phyloP scores from a whole-genome alignment of 2,329 filamentous ascomycete species.

The Penicillium janthinellum region DNA sequence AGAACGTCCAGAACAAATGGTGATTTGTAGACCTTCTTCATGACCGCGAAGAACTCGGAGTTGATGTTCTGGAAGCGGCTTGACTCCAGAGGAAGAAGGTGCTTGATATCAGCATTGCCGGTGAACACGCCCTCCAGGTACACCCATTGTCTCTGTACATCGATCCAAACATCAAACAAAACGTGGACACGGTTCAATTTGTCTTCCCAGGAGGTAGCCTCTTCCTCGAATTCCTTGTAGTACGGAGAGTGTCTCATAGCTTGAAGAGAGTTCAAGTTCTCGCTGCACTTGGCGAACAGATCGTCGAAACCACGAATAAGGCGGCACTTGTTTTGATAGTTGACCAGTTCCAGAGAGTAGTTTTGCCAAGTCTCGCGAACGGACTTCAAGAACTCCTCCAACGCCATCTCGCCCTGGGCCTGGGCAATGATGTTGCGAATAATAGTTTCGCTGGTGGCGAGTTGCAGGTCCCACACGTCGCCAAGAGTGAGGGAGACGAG shows the following conservation, averaged over 20 bases:
- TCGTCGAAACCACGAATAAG: constrained; percentile 98
- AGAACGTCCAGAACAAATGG: constrained; percentile 95
- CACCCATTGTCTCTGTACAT: constrained; percentile 99
- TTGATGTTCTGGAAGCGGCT: constrained; percentile 99
- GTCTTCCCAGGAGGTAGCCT: constrained; percentile 95
- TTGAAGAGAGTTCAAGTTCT: constrained; percentile 95
- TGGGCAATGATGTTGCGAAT: constrained; percentile 94
- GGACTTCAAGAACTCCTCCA: constrained; percentile 96
- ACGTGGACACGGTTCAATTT: constrained; percentile 97
- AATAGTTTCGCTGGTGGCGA: constrained; percentile 80
- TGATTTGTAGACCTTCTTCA: constrained; percentile 99
- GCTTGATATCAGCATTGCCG: constrained; percentile 98
- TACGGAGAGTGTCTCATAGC: constrained; percentile 99
- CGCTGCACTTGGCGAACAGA: constrained; percentile 95
- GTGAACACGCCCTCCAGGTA: constrained; percentile 99
- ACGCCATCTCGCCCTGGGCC: constrained; percentile 95
- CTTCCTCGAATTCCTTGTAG: constrained; percentile 99
- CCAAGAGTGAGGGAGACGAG: constrained; percentile 94
- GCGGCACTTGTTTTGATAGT: constrained; percentile 97
- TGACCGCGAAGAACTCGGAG: constrained; percentile 96
- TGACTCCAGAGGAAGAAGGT: constrained; percentile 92
- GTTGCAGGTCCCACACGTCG: constrained; percentile 96
- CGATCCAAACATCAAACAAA: constrained; percentile 98
- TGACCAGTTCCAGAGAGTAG: constrained; percentile 90
- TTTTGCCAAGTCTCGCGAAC: constrained; percentile 97